Evolutionary conservation across 1,284 basidiomycete species (phyloP), one percentile per base, ranked within the genome.

Genomic region (Jaminaea rosea): DNA sequence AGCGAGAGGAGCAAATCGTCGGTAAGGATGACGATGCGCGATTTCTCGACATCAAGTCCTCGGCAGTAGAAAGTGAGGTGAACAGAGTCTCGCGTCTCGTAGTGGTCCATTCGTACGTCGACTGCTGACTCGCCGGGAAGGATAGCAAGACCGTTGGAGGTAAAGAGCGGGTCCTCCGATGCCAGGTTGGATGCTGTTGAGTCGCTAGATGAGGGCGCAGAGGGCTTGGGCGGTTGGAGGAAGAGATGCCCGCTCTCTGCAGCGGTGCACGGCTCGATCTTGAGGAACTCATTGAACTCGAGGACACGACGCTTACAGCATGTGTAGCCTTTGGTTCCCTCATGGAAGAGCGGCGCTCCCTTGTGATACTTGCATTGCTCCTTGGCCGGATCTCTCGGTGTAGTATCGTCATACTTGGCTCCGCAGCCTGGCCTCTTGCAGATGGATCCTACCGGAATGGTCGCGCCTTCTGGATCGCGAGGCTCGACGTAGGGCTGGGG

Each of bases 271-370:
- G 66, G 66, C 53, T 60, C 60, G 42, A 73, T 73, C 39, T 57
- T 60, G 26, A 73, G 47, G 44, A 73, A 73, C 44, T 73, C 71
- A 51, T 62, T 58, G 46, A 73, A 73, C 44, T 73, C 66, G 29
- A 73, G 58, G 19, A 72, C 69, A 15, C 68, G 60, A 28, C 62
- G 60, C 48, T 68, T 68, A 58, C 71, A 73, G 52, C 71, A 73
- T 2, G 67, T 56, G 56, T 66, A 72, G 44, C 69, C 69, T 46
- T 55, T 73, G 26, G 60, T 63, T n/a, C 71, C 71, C 46, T 73
- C 71, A 56, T 73, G 71, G 53, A 73, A 73, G 59, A 73, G 69
- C 26, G 71, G 60, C 7, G 55, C 51, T 32, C 69, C 69, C 32
- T 52, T 58, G 58, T 73, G 71, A 47, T 64, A 65, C 9, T 46